phyloP scores from a whole-genome alignment of 2,329 filamentous ascomycete species.

The Zasmidium citrigriseum region DNA sequence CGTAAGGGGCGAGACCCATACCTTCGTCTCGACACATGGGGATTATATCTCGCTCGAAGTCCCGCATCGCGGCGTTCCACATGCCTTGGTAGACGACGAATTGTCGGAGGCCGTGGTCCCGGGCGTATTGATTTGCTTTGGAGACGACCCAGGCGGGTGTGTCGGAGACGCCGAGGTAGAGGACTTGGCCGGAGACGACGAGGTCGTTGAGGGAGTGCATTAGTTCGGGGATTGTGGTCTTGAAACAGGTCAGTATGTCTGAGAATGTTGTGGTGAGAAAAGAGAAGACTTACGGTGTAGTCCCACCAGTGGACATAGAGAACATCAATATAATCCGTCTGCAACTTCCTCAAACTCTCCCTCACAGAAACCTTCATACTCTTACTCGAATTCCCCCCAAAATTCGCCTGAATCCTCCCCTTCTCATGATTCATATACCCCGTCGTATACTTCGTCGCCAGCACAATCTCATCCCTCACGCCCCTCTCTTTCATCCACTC shows the following conservation, averaged over 20 bases:
- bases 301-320: constrained; percentile 57
- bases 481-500: constrained; percentile 23
- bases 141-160: constrained; percentile 62
- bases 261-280: constrained; percentile 16
- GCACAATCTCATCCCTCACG: constrained; percentile 58
- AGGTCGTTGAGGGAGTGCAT: constrained; percentile 68
- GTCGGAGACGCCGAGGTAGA: constrained; percentile 68
- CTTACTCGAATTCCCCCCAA: constrained; percentile 62
- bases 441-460: constrained; percentile 12
- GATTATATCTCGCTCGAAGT: constrained; percentile 56
- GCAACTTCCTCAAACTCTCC: constrained; percentile 50
- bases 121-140: constrained; percentile 52
- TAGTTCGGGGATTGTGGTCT: constrained; percentile 57
- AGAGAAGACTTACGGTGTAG: constrained; percentile 44
- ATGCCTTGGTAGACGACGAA: constrained; percentile 70
- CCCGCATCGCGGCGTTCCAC: constrained; percentile 45
- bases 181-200: constrained; percentile 61
- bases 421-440: constrained; percentile 8
- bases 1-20: constrained; percentile 61
- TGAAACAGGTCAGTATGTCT: background rate
- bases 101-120: constrained; percentile 65
- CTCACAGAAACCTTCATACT: constrained; percentile 55
- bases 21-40: constrained; percentile 65
- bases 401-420: constrained; percentile 45
- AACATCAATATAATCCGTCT: constrained; percentile 70